Conservation (phyloP, 176 grass and related monocot species). For the Thinopyrum elongatum region DNA sequence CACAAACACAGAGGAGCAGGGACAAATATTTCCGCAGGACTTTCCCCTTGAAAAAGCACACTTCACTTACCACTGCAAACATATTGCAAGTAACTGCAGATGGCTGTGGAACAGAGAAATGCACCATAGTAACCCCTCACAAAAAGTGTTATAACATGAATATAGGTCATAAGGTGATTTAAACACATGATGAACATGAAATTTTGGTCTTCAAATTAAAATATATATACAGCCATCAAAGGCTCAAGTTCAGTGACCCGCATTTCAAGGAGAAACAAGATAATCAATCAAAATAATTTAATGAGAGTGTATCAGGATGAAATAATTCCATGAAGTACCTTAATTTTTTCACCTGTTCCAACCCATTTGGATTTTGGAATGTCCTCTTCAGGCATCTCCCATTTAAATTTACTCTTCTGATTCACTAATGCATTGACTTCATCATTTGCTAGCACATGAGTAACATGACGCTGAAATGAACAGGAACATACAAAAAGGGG, state of each 20-base stretch:
- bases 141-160: neutral
- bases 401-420: slow-evolving; percentile 52
- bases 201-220: neutral
- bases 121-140: neutral
- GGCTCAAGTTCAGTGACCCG: neutral
- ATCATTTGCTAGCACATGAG: slow-evolving; percentile 37
- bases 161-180: slow-evolving; percentile 6
- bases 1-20: neutral
- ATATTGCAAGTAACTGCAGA: neutral
- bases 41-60: neutral
- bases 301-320: neutral
- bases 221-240: neutral
- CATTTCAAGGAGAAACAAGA: neutral
- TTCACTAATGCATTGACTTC: slow-evolving; percentile 46
- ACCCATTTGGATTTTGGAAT: slow-evolving; percentile 56
- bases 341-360: slow-evolving; percentile 50
- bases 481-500: slow-evolving; percentile 20
- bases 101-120: slow-evolving; percentile 8
- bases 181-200: slow-evolving; percentile 11
- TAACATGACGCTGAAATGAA: slow-evolving; percentile 62
- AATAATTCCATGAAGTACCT: slow-evolving; percentile 21
- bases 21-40: neutral
- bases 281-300: neutral
- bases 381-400: slow-evolving; percentile 54
- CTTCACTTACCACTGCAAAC: neutral